These are phyloP conservation scores for Epithele typhae DNA, from an alignment of 768 basidiomycete genomes.

Conservation along the genomic window DNA sequence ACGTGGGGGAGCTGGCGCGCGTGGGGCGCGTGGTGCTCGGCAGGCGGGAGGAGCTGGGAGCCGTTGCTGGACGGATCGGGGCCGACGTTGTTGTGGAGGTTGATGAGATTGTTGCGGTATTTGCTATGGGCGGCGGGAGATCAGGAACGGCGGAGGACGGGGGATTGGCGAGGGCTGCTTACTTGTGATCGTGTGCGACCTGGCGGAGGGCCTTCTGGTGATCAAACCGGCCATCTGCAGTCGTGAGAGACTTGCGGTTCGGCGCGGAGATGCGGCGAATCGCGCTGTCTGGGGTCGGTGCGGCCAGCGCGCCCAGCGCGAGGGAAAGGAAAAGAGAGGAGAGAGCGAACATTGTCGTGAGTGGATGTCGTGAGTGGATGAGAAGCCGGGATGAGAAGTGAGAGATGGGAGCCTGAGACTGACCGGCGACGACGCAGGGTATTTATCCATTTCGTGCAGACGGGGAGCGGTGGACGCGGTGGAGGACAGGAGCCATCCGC, in stretches of 20 bases:
- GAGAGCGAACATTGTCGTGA: too few species aligned
- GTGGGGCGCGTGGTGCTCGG: background rate
- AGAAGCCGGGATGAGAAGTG: too few species aligned
- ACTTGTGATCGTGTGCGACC: slow-evolving; percentile 15
- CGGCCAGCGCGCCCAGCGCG: background rate
- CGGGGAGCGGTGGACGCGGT: too few species aligned
- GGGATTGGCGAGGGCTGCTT: background rate
- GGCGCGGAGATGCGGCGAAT: slow-evolving; percentile 8
- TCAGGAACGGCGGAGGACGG: background rate
- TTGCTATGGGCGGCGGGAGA: slow-evolving; percentile 8
- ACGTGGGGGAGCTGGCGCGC: slow-evolving; percentile 19
- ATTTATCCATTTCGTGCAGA: too few species aligned
- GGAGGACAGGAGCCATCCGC: too few species aligned
- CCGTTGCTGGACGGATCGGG: slow-evolving; percentile 17
- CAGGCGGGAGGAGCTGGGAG: slow-evolving; percentile 23
- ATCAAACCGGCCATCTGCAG: slow-evolving; percentile 13
- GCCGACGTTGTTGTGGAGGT: slow-evolving; percentile 10
- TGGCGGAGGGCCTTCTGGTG: slow-evolving; percentile 11
- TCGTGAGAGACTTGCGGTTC: slow-evolving; percentile 8
- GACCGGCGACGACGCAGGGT: background rate
- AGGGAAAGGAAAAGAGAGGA: background rate
- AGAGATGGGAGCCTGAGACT: background rate
- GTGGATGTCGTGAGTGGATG: too few species aligned
- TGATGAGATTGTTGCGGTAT: slow-evolving; percentile 16
- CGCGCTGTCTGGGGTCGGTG: background rate